Conservation (phyloP, 257 asterid species). For the Rauvolfia tetraphylla region DNA sequence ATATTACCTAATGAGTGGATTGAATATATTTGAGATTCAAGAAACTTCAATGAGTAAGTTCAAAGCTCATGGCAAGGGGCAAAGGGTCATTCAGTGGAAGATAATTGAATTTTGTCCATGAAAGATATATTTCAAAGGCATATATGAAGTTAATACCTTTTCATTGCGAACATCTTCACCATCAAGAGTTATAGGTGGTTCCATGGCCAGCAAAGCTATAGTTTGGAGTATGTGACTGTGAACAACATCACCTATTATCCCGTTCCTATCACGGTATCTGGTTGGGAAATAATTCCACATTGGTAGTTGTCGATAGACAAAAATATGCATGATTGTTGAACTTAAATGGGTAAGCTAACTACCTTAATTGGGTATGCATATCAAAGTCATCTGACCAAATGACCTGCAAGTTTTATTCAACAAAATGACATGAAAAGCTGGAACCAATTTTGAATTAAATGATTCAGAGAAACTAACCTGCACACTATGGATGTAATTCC, state of each 20-base stretch:
- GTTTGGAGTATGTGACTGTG: slow-evolving; percentile 57
- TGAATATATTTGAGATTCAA: background rate
- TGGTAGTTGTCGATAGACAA: background rate
- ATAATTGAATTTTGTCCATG: background rate
- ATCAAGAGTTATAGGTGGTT: slow-evolving; percentile 45
- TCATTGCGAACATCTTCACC: slow-evolving; percentile 52
- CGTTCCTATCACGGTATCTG: slow-evolving; percentile 38
- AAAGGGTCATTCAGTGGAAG: background rate
- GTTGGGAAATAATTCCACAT: background rate
- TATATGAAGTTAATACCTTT: slow-evolving; percentile 28
- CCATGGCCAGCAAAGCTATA: slow-evolving; percentile 57
- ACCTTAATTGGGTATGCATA: slow-evolving; percentile 30
- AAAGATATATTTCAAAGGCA: background rate
- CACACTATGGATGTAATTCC: slow-evolving; percentile 43
- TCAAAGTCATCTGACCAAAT: slow-evolving; percentile 39
- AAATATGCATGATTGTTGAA: background rate
- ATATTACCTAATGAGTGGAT: background rate
- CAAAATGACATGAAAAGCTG: slow-evolving; percentile 1
- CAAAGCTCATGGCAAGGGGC: background rate
- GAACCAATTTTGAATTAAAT: slow-evolving; percentile 1
- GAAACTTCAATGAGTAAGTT: too few species aligned
- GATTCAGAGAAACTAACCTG: slow-evolving; percentile 29
- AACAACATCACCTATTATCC: slow-evolving; percentile 49
- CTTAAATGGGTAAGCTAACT: slow-evolving; percentile 4
- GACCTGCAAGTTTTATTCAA: slow-evolving; percentile 27